Percentiles rank a stretch among this genome's conserved stretches.
phyloP scores from a whole-genome alignment of 2,329 filamentous ascomycete genomes.

The Arthrocladium fulminans region DNA sequence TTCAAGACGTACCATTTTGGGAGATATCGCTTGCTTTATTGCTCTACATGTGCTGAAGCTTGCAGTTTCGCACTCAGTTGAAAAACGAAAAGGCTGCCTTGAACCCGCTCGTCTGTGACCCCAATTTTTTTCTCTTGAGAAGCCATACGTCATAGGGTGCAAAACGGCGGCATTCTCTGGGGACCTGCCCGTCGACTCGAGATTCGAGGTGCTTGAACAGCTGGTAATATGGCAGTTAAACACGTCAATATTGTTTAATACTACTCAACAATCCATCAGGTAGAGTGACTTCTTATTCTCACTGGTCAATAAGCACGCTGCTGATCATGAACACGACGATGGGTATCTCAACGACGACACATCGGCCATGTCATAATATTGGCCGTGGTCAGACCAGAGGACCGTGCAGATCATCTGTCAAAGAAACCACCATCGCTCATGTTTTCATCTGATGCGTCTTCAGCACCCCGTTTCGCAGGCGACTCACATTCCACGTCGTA shows the following conservation, averaged over 20 bases:
- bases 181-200: no score
- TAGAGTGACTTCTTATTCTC: no score
- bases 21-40: neutral
- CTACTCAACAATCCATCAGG: neutral
- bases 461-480: neutral
- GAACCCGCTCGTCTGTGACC: no score
- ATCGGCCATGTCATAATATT: neutral
- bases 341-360: neutral
- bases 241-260: no score
- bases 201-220: no score
- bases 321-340: neutral
- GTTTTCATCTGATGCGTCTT: conserved; percentile 5
- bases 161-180: neutral
- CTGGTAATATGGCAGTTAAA: no score
- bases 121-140: no score
- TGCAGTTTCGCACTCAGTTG: neutral
- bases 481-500: neutral
- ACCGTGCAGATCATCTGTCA: conserved; percentile 11
- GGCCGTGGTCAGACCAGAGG: neutral
- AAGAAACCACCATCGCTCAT: conserved; percentile 24
- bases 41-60: neutral
- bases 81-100: no score
- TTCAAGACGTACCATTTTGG: conserved; percentile 32
- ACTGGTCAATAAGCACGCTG: no score
- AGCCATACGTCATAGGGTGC: neutral